Evolutionary conservation across 352 stramenopile genomes (phyloP).

Genomic region (Peronosclerospora sorghi): DNA sequence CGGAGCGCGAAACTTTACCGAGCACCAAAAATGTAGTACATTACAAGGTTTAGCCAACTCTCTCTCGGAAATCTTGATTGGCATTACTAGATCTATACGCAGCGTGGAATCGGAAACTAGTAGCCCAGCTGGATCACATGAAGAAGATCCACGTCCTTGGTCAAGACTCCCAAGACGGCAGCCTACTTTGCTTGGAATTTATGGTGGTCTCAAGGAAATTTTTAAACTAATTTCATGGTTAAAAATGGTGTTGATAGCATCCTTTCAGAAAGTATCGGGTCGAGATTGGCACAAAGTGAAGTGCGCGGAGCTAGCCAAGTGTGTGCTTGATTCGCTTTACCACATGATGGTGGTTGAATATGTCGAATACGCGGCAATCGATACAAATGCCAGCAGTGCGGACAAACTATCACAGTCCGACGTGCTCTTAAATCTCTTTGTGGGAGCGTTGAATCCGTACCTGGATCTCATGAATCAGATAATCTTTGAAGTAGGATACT

Average conservation of each 20-base stretch:
- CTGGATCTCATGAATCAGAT: slow-evolving; percentile 34
- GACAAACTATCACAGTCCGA: slow-evolving; percentile 26
- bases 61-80: slow-evolving; percentile 20
- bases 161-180: slow-evolving; percentile 15
- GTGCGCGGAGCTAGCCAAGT: slow-evolving; percentile 28
- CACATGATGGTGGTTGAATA: slow-evolving; percentile 26
- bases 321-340: slow-evolving; percentile 34
- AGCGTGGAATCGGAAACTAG: slow-evolving; percentile 14
- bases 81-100: slow-evolving; percentile 16
- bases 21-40: slow-evolving; percentile 18
- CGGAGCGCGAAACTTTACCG: slow-evolving; percentile 3
- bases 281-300: slow-evolving; percentile 18
- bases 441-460: slow-evolving; percentile 32
- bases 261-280: slow-evolving; percentile 18
- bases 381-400: background rate
- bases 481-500: slow-evolving; percentile 37
- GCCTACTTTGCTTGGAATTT: slow-evolving; percentile 33
- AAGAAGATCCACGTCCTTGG: slow-evolving; percentile 13
- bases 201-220: slow-evolving; percentile 31
- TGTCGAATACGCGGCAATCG: slow-evolving; percentile 19
- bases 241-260: slow-evolving; percentile 17
- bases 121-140: background rate
- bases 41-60: slow-evolving; percentile 44
- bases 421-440: slow-evolving; percentile 37
- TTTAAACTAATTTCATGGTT: slow-evolving; percentile 40